Conservation (phyloP, 257 asterid species). For the Nicotiana paniculata region DNA sequence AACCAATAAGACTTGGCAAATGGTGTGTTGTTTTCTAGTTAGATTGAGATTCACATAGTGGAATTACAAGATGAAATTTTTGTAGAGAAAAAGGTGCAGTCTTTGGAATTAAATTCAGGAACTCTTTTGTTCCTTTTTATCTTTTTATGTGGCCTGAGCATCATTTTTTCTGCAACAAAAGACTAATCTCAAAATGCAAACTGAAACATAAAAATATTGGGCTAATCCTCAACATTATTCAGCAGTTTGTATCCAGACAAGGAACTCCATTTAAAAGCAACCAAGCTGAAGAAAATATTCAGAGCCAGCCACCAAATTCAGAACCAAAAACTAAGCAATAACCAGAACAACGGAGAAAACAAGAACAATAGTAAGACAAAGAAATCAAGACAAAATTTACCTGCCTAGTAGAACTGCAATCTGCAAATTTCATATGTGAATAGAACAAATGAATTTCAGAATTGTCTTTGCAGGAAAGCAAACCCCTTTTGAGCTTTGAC, state of each 20-base stretch:
- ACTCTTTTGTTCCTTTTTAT: no score
- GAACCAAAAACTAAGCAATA: not conserved
- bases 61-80: no score
- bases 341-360: not conserved
- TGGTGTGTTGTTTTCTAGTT: no score
- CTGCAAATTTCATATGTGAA: slow-evolving; percentile 18
- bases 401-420: slow-evolving; percentile 23
- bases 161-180: no score
- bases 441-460: slow-evolving; percentile 10
- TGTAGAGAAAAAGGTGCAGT: no score
- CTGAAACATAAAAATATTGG: no score
- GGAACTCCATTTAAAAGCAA: not conserved
- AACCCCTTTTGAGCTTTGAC: slow-evolving; percentile 26
- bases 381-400: slow-evolving; percentile 10
- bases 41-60: no score
- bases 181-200: no score
- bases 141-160: no score
- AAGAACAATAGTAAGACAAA: not conserved
- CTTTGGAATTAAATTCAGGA: no score
- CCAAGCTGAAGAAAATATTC: not conserved
- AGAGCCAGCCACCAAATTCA: not conserved
- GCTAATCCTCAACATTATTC: not conserved
- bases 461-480: slow-evolving; percentile 18
- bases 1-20: no score
- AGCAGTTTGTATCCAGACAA: not conserved